Evolutionary conservation across 768 basidiomycete species (phyloP), one percentile per base, ranked within the genome.

Genomic region (Tulasnella sp.): DNA sequence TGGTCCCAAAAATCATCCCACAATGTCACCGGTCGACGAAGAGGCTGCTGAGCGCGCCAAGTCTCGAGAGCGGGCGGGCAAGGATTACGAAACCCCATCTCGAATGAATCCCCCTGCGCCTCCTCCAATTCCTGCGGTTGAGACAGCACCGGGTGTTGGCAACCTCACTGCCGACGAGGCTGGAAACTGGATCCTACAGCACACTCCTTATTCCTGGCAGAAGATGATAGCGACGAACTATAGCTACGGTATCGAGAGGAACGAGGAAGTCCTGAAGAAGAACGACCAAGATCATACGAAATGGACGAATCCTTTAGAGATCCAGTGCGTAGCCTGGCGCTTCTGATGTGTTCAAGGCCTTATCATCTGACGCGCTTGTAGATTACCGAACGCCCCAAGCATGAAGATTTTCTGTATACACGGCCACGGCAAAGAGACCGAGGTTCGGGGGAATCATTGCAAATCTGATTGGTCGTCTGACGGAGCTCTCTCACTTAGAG

Each of bases 401-500:
- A 92, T 97, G 90, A 93, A 91, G 81, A 90, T 97, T 37, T 93
- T 91, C 82, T 98, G 96, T 79, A 88, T 96, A 2, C 98, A 99
- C 84, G 97, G 97, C 0, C 91, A 94, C 79, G 97, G 97, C 25
- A 98, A 98, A 81, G 93, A 96, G 80, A 99, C 96, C 0, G 96
- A 97, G 87, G 93, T 90, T 49, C 78, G 87, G 75, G 72, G 76
- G 52, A 76, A 71, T 67, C 77, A 75, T n/a, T 67, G 0, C 1
- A 9, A 22, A 34, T 17, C 34, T 6, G 34, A 38, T 70, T 31
- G 67, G 17, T 67, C 17, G n/a, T 25, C 70, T 37, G 71, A 69
- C 38, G 71, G n/a, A 38, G 78, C 36, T n/a, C 9, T 14, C 12
- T 38, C 9, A 0, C 72, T 29, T 67, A 74, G 72, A 29, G 72